Evolutionary conservation across 352 stramenopile species (phyloP).

Genomic region (Phytophthora tentaculata): DNA sequence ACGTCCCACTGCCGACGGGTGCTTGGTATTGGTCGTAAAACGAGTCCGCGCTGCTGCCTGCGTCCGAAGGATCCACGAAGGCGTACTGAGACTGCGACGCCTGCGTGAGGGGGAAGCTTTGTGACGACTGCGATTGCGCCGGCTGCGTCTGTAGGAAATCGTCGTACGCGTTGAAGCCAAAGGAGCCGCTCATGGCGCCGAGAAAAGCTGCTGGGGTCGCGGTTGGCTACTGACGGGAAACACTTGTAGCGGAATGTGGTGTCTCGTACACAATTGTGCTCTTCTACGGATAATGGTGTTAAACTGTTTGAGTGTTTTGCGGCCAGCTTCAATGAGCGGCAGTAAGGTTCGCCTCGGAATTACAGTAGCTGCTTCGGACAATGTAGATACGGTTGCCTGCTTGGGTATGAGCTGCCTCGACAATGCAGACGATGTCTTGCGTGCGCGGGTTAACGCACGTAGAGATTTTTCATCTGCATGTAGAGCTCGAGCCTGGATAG

Average conservation of each 20-base stretch:
- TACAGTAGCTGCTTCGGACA: no score
- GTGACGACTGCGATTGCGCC: conserved; percentile 50
- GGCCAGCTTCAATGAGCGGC: conserved; percentile 18
- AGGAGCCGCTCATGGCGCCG: conserved; percentile 44
- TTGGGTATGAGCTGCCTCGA: neutral
- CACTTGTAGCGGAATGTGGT: conserved; percentile 5
- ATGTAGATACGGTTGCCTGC: no score
- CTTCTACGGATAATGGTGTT: neutral
- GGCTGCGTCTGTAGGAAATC: conserved; percentile 67
- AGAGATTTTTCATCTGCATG: conserved; percentile 6
- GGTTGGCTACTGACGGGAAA: conserved; percentile 18
- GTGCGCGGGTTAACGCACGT: conserved; percentile 6
- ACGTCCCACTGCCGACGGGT: conserved; percentile 17
- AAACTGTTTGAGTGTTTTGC: neutral
- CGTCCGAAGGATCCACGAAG: conserved; percentile 68
- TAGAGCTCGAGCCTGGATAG: conserved; percentile 6
- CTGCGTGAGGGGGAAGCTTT: conserved; percentile 49
- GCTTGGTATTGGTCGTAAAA: conserved; percentile 77
- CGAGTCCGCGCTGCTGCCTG: conserved; percentile 23
- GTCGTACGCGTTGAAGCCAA: conserved; percentile 57
- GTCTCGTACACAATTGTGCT: neutral
- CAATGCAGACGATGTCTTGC: conserved; percentile 1
- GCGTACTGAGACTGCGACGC: conserved; percentile 61
- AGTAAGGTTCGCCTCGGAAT: no score
- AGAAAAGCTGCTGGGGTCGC: neutral